Conservation (phyloP, 306 rosid species). For the Vicia villosa region DNA sequence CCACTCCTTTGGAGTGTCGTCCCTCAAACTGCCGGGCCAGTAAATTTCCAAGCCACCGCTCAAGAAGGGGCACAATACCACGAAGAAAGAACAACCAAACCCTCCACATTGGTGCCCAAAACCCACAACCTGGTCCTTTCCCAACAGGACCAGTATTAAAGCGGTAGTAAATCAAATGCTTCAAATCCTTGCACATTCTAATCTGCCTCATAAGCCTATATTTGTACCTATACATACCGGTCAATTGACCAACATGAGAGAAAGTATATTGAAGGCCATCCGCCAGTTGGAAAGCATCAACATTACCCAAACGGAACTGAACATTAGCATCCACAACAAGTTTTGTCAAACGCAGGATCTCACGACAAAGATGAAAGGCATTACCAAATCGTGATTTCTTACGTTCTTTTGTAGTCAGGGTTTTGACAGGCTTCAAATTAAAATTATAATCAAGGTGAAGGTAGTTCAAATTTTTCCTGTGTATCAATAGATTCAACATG, state of each 20-base stretch:
- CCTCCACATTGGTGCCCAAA: conserved; percentile 99
- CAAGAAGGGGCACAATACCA: conserved; percentile 96
- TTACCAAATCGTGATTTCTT: conserved; percentile 98
- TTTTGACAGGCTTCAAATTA: conserved; percentile 95
- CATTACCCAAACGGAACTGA: conserved; percentile 97
- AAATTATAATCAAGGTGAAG: conserved; percentile 98
- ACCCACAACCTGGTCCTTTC: conserved; percentile 98
- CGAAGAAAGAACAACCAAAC: conserved; percentile 99
- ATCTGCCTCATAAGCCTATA: conserved; percentile 98
- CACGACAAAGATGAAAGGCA: conserved; percentile 99
- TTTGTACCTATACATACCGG: conserved; percentile 99
- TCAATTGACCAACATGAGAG: conserved; percentile 97
- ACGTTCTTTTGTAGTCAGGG: conserved; percentile 91
- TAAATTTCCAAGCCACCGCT: conserved; percentile 95
- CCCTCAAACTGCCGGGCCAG: conserved; percentile 99
- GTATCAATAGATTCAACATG: conserved; percentile 95
- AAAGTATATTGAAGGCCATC: conserved; percentile 97
- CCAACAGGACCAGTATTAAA: conserved; percentile 99
- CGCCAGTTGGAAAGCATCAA: conserved; percentile 96
- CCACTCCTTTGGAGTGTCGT: conserved; percentile 98
- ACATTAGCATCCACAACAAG: conserved; percentile 99
- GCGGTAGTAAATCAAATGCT: conserved; percentile 95
- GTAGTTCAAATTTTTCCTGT: conserved; percentile 94
- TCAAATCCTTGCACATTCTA: conserved; percentile 97
- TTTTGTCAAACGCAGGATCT: conserved; percentile 93